These are phyloP conservation scores for Vaccinium darrowii DNA, from an alignment of 148 eudicot species.

Conservation along the genomic window DNA sequence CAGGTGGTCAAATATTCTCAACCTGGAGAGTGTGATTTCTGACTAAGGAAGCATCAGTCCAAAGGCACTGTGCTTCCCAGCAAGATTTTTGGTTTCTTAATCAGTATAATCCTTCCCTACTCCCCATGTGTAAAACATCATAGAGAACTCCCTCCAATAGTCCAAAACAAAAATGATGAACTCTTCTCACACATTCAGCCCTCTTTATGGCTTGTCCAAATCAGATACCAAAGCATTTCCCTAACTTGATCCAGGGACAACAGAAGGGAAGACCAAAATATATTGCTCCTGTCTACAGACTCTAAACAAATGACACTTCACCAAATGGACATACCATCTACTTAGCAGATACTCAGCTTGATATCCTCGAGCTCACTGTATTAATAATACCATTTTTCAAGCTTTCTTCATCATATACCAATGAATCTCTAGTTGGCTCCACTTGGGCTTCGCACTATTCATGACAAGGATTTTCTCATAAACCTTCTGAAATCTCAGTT, in stretches of 20 bases:
- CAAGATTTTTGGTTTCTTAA: neutral
- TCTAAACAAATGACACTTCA: slow-evolving; percentile 1
- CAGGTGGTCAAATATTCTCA: slow-evolving; percentile 3
- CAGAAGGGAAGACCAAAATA: neutral
- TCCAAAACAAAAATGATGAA: neutral
- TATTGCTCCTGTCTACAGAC: neutral
- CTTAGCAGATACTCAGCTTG: neutral
- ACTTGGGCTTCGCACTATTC: neutral
- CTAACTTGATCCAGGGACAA: slow-evolving; percentile 1
- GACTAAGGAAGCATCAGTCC: neutral
- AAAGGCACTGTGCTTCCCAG: slow-evolving; percentile 6
- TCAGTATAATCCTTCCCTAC: slow-evolving; percentile 2
- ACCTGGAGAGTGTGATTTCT: neutral
- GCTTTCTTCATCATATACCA: neutral
- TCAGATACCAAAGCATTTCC: neutral
- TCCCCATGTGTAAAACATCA: neutral
- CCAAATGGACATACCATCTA: neutral
- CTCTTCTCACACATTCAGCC: slow-evolving; percentile 6
- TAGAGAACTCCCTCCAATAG: neutral
- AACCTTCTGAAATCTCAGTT: neutral
- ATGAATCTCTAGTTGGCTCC: neutral
- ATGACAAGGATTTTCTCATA: neutral
- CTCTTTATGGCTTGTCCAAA: neutral
- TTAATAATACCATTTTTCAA: neutral
- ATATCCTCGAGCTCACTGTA: neutral